Evolutionary conservation across 1,284 basidiomycete species (phyloP), one percentile per base, ranked within the genome.

Genomic region (Pascua guehoae): DNA sequence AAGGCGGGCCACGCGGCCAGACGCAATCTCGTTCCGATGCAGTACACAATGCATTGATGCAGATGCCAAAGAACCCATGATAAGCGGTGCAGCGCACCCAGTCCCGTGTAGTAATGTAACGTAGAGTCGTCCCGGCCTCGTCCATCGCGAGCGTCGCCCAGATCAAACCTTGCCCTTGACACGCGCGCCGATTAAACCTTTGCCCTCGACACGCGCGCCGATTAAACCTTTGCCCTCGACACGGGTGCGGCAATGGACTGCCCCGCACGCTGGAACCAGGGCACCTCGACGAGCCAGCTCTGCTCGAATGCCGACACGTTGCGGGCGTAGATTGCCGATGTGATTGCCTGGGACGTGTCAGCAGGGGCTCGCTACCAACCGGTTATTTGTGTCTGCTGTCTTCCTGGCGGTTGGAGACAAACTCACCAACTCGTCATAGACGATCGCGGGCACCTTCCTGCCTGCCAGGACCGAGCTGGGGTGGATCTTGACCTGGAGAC

Each of bases 361-460:
- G 24, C 24, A 4, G 24, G 90, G 24, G 24, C 24, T 32, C 7
- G 24, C 7, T 32, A 4, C 24, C 24, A 32, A 32, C 24, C 24
- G 7, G 90, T 60, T n/a, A 24, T 40, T 2, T 41, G 37, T 44
- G n/a, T n/a, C n/a, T n/a, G n/a, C n/a, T n/a, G n/a, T n/a, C n/a
- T n/a, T n/a, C n/a, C n/a, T n/a, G n/a, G n/a, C n/a, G n/a, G n/a
- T 14, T 10, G 10, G 15, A 16, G 81, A 88, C 66, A 32, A 32
- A 32, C 24, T 32, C 62, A 94, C 92, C 66, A 96, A 79, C 72
- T 96, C 93, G 71, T 94, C 88, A 69, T 89, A 97, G 47, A 96
- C 82, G 56, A 97, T 91, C 7, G 87, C 89, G 0, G 86, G 85
- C 1, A 86, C 83, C 70, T 88, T 90, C 69, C 88, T 89, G 60